Base-by-base conservation (phyloP, 305 asterid genomes). In the Fraxinus latifolia region DNA sequence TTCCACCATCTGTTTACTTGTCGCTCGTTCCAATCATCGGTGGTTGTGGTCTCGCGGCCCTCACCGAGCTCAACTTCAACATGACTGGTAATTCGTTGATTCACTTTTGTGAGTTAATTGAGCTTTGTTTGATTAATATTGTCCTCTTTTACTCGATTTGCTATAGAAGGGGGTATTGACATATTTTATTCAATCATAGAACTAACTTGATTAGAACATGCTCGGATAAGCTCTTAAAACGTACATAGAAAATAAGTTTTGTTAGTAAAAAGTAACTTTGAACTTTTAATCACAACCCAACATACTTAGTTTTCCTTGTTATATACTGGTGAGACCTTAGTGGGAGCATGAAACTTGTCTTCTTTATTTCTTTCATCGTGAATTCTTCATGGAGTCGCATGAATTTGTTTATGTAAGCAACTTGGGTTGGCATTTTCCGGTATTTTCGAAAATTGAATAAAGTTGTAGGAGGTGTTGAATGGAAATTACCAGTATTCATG, bases 41-140 rank as follows among this genome's bases (percentile, higher is more conserved):
- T 32, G 98, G 99, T 44, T 95, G 99, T 60, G 92, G 91, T 50
- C 92, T 95, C 27, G 89, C 98, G 7, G 99, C 99, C 19, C 92
- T 92, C 31, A 92, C 99, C 5, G 98, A 95, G 89, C 92, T 95
- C 83, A 95, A 95, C 88, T 95, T 95, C 91, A 94, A 95, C 87
- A 91, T 94, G 98, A 94, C 60, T 81, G 99, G 99, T 95, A 92
- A 87, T 78, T 79, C 1, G 8, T 1, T 36, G 44, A 5, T 70
- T 34, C 15, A 53, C 19, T 27, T 47, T 76, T 76, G 14, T 17
- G 27, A 12, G 12, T 32, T 77, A 2, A 36, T 19, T 19, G 33
- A 74, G 9, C 53, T 44, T 27, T 42, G 1, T 21, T 79, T 78
- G 23, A 3, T 81, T 53, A 32, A 31, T 42, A 75, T 60, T 37